phyloP scores from a whole-genome alignment of 495 filamentous ascomycete genomes.

The Tirmania nivea region DNA sequence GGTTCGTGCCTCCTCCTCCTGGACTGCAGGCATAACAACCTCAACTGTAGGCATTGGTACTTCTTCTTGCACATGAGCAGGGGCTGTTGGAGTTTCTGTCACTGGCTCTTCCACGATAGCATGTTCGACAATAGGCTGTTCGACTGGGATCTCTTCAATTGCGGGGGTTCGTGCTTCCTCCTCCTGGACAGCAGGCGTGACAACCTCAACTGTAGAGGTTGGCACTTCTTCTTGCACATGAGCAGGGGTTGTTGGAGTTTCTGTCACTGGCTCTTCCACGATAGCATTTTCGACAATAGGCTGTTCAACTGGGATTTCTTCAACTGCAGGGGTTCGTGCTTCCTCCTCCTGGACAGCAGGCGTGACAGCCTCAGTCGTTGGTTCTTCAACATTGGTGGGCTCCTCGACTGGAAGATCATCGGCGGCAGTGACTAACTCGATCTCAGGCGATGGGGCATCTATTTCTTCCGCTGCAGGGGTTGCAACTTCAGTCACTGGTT shows the following conservation, averaged over 20 bases:
- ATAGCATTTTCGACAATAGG: not conserved
- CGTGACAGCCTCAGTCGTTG: not conserved
- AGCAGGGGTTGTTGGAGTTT: not conserved
- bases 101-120: not conserved
- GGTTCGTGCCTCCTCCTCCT: not conserved
- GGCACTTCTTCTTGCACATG: not conserved
- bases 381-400: not conserved
- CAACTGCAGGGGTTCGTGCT: not conserved
- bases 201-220: not conserved
- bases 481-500: not conserved
- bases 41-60: not conserved
- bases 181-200: not conserved
- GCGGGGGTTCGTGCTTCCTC: not conserved
- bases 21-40: not conserved
- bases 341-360: not conserved
- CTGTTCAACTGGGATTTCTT: not conserved
- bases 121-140: not conserved
- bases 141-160: not conserved
- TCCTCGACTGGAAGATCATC: not conserved
- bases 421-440: not conserved
- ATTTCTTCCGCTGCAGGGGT: not conserved
- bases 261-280: too few species aligned
- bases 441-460: not conserved
- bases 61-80: not conserved
- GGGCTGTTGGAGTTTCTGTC: not conserved